phyloP scores from a whole-genome alignment of 441 rosid genomes.

The Manihot esculenta region DNA sequence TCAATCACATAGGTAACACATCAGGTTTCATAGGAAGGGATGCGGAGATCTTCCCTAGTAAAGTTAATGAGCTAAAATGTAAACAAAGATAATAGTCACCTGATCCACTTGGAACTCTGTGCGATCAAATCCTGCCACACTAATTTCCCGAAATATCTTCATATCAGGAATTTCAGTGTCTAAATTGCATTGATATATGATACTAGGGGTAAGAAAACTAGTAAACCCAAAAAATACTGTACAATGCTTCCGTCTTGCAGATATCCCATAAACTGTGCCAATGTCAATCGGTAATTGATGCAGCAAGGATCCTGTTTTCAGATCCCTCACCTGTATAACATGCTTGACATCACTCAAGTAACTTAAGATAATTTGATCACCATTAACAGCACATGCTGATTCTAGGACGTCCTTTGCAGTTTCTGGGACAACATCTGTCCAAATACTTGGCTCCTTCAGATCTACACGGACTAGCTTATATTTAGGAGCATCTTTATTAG shows the following conservation, averaged over 20 bases:
- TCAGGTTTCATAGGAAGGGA: not conserved
- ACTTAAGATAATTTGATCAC: slow-evolving; percentile 62
- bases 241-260: slow-evolving; percentile 68
- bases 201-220: slow-evolving; percentile 87
- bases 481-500: slow-evolving; percentile 84
- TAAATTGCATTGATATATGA: slow-evolving; percentile 78
- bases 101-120: slow-evolving; percentile 71
- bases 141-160: slow-evolving; percentile 79
- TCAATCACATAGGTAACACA: slow-evolving; percentile 4
- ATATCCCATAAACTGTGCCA: slow-evolving; percentile 67
- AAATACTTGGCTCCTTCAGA: slow-evolving; percentile 65
- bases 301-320: slow-evolving; percentile 70
- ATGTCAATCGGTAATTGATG: slow-evolving; percentile 77
- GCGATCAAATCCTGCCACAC: slow-evolving; percentile 74
- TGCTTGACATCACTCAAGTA: slow-evolving; percentile 91
- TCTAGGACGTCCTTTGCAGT: slow-evolving; percentile 78
- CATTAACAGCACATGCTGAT: slow-evolving; percentile 69
- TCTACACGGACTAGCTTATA: slow-evolving; percentile 84
- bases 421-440: slow-evolving; percentile 80
- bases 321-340: slow-evolving; percentile 78
- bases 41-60: not conserved
- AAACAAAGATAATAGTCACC: slow-evolving; percentile 38
- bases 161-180: slow-evolving; percentile 54
- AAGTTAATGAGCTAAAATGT: slow-evolving; percentile 9
- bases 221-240: slow-evolving; percentile 65